Evolutionary conservation across 768 basidiomycete species (phyloP).

Genomic region (Mycena rosella): DNA sequence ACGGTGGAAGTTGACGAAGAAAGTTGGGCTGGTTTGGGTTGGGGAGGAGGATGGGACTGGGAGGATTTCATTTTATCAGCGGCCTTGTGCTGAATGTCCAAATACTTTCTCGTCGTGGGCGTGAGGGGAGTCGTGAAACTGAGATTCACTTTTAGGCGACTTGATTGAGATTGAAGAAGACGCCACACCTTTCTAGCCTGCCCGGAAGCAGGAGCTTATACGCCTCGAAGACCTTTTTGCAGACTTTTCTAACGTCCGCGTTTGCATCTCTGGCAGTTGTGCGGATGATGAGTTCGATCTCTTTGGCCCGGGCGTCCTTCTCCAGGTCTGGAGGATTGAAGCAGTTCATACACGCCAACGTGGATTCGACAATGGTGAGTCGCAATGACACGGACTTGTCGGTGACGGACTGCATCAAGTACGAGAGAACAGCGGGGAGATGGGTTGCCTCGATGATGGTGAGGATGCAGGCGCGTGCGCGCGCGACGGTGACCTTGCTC

Average conservation of each 20-base stretch:
- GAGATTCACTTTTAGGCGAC: constrained; percentile 11
- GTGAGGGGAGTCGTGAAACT: constrained; percentile 83
- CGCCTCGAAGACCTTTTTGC: constrained; percentile 79
- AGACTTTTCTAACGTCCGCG: constrained; percentile 78
- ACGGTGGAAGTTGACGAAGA: constrained; percentile 34
- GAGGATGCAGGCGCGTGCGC: constrained; percentile 71
- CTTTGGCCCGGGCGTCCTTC: constrained; percentile 71
- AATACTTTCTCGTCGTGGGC: constrained; percentile 82
- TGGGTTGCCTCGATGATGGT: constrained; percentile 77
- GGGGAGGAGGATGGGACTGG: constrained; percentile 14
- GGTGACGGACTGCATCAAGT: constrained; percentile 68
- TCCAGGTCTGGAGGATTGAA: constrained; percentile 86
- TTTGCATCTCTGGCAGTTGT: constrained; percentile 77
- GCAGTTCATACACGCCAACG: constrained; percentile 75
- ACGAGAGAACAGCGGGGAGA: constrained; percentile 71
- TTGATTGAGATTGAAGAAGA: not conserved
- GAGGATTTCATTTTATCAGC: constrained; percentile 12
- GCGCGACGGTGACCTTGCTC: constrained; percentile 82
- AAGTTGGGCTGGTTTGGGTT: constrained; percentile 24
- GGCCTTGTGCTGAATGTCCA: constrained; percentile 61
- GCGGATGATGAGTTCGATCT: constrained; percentile 80
- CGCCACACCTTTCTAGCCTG: constrained; percentile 71
- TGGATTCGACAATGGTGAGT: constrained; percentile 73
- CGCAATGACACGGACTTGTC: constrained; percentile 80
- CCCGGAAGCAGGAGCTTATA: constrained; percentile 79